Evolutionary conservation across 1,284 basidiomycete species (phyloP), one percentile per base, ranked within the genome.

Genomic region (Taiwanofungus camphoratus): DNA sequence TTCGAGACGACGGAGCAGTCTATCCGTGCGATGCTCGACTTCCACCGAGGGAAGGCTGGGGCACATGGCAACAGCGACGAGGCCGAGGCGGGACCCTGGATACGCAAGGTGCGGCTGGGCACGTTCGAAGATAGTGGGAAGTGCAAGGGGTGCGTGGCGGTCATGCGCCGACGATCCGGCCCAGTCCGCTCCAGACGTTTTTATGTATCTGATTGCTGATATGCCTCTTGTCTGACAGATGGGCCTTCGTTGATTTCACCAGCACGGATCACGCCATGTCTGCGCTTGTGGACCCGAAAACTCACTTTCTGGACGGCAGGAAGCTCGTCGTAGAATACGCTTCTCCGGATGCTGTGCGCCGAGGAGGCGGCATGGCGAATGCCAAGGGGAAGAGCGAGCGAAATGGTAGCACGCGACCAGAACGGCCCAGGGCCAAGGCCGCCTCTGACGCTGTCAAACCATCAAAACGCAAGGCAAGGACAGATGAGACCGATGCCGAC

Each of bases 241-340:
- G 92, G 67, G 93, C 91, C 0, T 99, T 99, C 62, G 76, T 96
- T 45, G 96, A 99, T 64, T 99, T 99, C 63, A 76, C 79, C 42
- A 79, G 74, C 12, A 72, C 76, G 1, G 81, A 87, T 45, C 74
- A 87, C 48, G 92, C 95, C 8, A 96, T 92, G 0, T 71, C 79
- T 1, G 85, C 82, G 1, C 77, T 99, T 24, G 73, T 85, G 52
- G 92, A 97, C 59, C 74, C 83, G 32, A 80, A 82, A 57, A 98
- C 96, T 60, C 85, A 92, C 61, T 76, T 74, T 35, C 71, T 96
- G 39, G 78, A 92, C 59, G 92, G 92, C 5, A 78, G 93, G 34
- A 79, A 84, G 48, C 76, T 99, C 37, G 79, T 86, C 3, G 77
- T 97, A n/a, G 88, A 98, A 66, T 94, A 84, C 55, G 92, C 89